phyloP scores from a whole-genome alignment of 2,329 filamentous ascomycete genomes.

The Didymella exigua region DNA sequence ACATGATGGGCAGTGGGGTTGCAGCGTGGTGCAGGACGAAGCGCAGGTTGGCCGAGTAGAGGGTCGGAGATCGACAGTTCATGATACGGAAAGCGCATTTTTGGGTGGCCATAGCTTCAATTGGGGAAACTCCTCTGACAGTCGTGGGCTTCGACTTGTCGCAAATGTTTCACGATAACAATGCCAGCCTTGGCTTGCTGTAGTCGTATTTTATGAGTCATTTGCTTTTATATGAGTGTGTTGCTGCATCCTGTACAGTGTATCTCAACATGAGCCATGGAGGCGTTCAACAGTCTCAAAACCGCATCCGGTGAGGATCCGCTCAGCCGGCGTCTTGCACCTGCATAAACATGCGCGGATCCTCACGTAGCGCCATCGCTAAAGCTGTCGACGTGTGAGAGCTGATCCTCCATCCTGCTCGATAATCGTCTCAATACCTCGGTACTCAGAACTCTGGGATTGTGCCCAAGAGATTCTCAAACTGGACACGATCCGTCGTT shows the following conservation, averaged over 20 bases:
- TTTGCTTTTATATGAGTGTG: background rate
- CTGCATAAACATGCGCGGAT: slow-evolving; percentile 15
- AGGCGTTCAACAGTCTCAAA: background rate
- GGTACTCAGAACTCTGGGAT: background rate
- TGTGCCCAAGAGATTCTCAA: background rate
- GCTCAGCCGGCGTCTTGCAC: slow-evolving; percentile 6
- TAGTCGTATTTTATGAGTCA: background rate
- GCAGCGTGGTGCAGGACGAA: slow-evolving; percentile 22
- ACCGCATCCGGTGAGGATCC: slow-evolving; percentile 20
- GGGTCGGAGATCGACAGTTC: slow-evolving; percentile 29
- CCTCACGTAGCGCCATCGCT: slow-evolving; percentile 6
- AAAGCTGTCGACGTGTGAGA: background rate
- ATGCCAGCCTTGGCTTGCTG: slow-evolving; percentile 8
- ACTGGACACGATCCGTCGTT: background rate
- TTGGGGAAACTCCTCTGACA: slow-evolving; percentile 18
- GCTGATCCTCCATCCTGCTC: background rate
- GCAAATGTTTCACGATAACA: slow-evolving; percentile 13
- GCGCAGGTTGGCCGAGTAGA: slow-evolving; percentile 28
- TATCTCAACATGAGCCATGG: background rate
- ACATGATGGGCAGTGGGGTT: slow-evolving; percentile 17
- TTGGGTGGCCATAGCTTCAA: slow-evolving; percentile 23
- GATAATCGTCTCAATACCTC: background rate
- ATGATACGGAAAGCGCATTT: slow-evolving; percentile 5
- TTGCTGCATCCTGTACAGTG: background rate
- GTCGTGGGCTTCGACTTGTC: slow-evolving; percentile 16